phyloP scores from a whole-genome alignment of 371 early-diverging fungal genomes.

The Lichtheimia ramosa region DNA sequence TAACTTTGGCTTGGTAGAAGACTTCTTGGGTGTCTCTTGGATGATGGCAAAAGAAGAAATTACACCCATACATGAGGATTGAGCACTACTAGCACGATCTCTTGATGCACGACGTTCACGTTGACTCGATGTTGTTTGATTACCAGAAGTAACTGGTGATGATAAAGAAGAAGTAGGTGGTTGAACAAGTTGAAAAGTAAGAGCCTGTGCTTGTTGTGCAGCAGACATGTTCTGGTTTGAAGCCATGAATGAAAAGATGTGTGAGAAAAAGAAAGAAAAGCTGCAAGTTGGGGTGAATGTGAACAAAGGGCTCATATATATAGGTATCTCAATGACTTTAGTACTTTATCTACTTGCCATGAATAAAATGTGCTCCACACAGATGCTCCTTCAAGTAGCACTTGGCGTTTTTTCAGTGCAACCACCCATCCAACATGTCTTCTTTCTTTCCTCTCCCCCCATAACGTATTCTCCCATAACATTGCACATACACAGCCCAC shows the following conservation, averaged over 20 bases:
- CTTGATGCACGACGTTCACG: background rate
- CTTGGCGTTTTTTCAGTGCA: constrained; percentile 1
- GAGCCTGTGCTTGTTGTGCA: background rate
- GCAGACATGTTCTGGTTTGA: background rate
- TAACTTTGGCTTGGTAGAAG: constrained; percentile 3
- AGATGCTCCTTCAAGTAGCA: background rate
- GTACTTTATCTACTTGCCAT: background rate
- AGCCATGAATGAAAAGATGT: background rate
- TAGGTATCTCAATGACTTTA: no score
- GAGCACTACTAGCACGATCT: background rate
- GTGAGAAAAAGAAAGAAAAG: constrained; percentile 1
- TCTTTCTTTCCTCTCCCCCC: background rate
- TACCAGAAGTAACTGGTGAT: background rate
- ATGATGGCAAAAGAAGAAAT: constrained; percentile 20
- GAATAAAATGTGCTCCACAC: background rate
- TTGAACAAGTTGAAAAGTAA: background rate
- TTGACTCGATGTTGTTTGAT: background rate
- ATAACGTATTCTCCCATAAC: background rate
- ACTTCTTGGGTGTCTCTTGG: constrained; percentile 13
- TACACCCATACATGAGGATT: constrained; percentile 12
- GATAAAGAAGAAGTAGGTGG: background rate
- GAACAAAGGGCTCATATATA: no score
- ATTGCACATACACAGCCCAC: background rate
- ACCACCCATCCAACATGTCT: background rate
- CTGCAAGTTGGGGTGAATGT: background rate